These are phyloP conservation scores for Aspergillus biplanus DNA, from an alignment of 495 filamentous ascomycete genomes.

Conservation along the genomic window DNA sequence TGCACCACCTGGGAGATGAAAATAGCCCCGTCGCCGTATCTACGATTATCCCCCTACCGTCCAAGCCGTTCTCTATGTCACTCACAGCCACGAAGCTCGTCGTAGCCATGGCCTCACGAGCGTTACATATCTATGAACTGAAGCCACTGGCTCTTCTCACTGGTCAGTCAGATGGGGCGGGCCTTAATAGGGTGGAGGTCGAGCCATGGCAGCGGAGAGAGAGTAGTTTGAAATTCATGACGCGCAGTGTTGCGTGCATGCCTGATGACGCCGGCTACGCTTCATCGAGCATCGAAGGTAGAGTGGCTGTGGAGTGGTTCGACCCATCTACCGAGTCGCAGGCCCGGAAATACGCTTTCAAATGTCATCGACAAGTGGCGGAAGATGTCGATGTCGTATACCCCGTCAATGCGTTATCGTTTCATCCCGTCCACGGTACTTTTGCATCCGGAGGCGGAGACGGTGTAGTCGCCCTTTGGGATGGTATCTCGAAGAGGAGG, in stretches of 20 bases:
- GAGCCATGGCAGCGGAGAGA: constrained; percentile 90
- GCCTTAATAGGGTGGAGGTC: constrained; percentile 54
- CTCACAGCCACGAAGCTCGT: constrained; percentile 82
- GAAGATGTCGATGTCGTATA: constrained; percentile 87
- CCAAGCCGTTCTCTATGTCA: constrained; percentile 86
- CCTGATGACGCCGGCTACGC: constrained; percentile 92
- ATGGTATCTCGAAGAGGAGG: constrained; percentile 87
- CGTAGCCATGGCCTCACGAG: constrained; percentile 92
- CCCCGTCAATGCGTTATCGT: constrained; percentile 90
- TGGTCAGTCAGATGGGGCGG: constrained; percentile 48
- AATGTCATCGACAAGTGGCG: constrained; percentile 82
- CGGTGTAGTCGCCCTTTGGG: constrained; percentile 93
- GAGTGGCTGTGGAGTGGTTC: constrained; percentile 97
- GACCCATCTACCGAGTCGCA: constrained; percentile 83
- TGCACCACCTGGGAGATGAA: constrained; percentile 63
- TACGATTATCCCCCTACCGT: constrained; percentile 68
- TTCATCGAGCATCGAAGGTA: constrained; percentile 84
- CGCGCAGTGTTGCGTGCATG: constrained; percentile 93
- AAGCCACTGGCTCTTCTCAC: constrained; percentile 60
- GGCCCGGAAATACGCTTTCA: constrained; percentile 95
- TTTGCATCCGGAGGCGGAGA: constrained; percentile 95
- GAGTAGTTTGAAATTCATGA: constrained; percentile 93
- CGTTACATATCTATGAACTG: constrained; percentile 91
- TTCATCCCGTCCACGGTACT: constrained; percentile 88
- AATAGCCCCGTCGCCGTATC: constrained; percentile 45